Conservation (phyloP, 2,329 filamentous ascomycete genomes). For the Ambrosiella cleistominuta region DNA sequence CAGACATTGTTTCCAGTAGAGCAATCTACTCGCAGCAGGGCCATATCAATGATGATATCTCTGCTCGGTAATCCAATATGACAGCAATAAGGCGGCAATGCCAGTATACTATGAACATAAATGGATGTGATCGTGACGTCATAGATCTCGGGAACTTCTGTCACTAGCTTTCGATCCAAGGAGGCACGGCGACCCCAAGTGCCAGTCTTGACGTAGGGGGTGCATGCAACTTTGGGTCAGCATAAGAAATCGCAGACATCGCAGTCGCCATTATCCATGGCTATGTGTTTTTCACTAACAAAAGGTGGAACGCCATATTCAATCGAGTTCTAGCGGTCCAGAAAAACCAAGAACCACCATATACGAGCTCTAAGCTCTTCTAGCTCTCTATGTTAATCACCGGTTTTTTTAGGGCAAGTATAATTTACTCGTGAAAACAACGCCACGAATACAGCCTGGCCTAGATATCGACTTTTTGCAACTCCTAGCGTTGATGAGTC, state of each 20-base stretch:
- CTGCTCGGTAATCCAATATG: slow-evolving; percentile 34
- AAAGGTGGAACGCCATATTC: too few species aligned
- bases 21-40: not conserved
- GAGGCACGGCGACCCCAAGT: not conserved
- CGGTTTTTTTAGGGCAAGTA: too few species aligned
- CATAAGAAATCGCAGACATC: slow-evolving; percentile 17
- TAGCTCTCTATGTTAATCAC: too few species aligned
- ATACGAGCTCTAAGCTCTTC: too few species aligned
- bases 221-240: not conserved
- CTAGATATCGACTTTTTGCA: slow-evolving; percentile 38
- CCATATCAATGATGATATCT: not conserved
- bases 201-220: not conserved
- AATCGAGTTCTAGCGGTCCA: too few species aligned
- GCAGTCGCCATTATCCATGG: slow-evolving; percentile 19
- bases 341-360: too few species aligned
- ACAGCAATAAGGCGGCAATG: slow-evolving; percentile 48
- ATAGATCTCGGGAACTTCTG: slow-evolving; percentile 43
- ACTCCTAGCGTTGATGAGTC: slow-evolving; percentile 27
- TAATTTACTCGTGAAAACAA: not conserved
- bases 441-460: slow-evolving; percentile 23
- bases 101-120: slow-evolving; percentile 53
- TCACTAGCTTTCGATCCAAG: slow-evolving; percentile 39
- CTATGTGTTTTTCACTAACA: too few species aligned
- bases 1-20: not conserved
- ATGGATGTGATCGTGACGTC: slow-evolving; percentile 30